Evolutionary conservation across 306 rosid genomes (phyloP), one percentile per base, ranked within the genome.

Genomic region (Fagus crenata): DNA sequence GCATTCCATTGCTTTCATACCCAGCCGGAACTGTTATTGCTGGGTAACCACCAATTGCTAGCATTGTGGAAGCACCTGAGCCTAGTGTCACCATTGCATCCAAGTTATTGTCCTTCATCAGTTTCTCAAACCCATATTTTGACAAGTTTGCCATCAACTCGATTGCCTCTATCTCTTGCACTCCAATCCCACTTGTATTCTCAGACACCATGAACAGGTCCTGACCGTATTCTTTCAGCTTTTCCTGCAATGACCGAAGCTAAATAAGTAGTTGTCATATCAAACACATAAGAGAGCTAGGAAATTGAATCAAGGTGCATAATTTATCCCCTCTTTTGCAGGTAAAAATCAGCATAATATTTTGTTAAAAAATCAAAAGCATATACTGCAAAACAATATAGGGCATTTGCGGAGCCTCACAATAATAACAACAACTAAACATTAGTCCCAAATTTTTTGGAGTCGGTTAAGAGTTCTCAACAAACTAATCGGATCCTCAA

Each of bases 41-140:
- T 2, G 89, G 89, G 53, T 72, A 82, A 18, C 89, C 89, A 31
- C 89, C 89, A 61, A 80, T 82, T 68, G 82, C 86, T 14, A 82
- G 82, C n/a, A 76, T n/a, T 15, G 67, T 22, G 18, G 81, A 60
- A 17, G 75, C 84, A 51, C 17, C 53, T 32, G 33, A 43, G n/a
- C 84, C 86, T 42, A 75, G 43, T 41, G 89, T 79, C 63, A 85
- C 82, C 80, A 82, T 51, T 2, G 89, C 84, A 64, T 85, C 84
- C 13, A 85, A 55, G 33, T 36, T 32, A 15, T 69, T 61, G n/a
- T 75, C 81, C 33, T 74, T 73, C 84, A 85, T 79, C 28, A 82
- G 39, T 31, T 80, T 81, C 81, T 82, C 82, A 12, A 82, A 85
- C 4, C 86, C 89, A 0, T 82, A 3, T 69, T 36, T 49, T 1